Conservation (phyloP, 345 rosid species). For the Eutrema japonicum region DNA sequence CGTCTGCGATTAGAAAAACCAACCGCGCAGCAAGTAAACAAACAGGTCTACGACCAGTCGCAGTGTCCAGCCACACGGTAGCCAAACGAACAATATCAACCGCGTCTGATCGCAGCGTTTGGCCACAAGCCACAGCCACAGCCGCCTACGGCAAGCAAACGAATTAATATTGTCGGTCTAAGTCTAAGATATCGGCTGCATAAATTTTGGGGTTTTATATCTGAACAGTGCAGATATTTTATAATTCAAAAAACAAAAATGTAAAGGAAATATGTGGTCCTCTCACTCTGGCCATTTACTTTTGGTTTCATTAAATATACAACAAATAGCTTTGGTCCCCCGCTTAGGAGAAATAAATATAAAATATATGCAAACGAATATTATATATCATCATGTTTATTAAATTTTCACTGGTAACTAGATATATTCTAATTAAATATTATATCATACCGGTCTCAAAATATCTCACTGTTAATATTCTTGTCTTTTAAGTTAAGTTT, state of each 20-base stretch:
- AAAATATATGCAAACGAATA: constrained; percentile 6
- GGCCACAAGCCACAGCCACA: too few relatives aligned
- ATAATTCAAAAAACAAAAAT: not conserved
- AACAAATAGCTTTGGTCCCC: constrained; percentile 44
- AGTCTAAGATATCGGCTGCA: constrained; percentile 46
- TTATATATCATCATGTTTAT: constrained; percentile 10
- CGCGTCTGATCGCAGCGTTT: too few relatives aligned
- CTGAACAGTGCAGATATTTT: constrained; percentile 31
- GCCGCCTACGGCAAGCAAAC: too few relatives aligned
- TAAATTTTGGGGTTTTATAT: constrained; percentile 21
- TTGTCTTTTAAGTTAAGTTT: not conserved
- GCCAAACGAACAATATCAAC: too few relatives aligned
- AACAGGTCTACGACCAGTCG: too few relatives aligned
- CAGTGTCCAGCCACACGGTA: too few relatives aligned
- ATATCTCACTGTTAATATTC: constrained; percentile 2
- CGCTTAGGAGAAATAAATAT: constrained; percentile 27
- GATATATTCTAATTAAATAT: not conserved
- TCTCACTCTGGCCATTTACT: constrained; percentile 24
- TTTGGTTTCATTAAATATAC: constrained; percentile 36
- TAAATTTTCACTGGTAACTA: not conserved
- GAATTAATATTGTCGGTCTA: constrained; percentile 29
- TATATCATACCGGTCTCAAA: not conserved
- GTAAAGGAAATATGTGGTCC: constrained; percentile 38
- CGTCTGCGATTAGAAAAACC: too few relatives aligned
- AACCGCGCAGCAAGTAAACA: too few relatives aligned